Base-by-base conservation (phyloP, 1,284 basidiomycete genomes). In the Cryptococcus sp. region DNA sequence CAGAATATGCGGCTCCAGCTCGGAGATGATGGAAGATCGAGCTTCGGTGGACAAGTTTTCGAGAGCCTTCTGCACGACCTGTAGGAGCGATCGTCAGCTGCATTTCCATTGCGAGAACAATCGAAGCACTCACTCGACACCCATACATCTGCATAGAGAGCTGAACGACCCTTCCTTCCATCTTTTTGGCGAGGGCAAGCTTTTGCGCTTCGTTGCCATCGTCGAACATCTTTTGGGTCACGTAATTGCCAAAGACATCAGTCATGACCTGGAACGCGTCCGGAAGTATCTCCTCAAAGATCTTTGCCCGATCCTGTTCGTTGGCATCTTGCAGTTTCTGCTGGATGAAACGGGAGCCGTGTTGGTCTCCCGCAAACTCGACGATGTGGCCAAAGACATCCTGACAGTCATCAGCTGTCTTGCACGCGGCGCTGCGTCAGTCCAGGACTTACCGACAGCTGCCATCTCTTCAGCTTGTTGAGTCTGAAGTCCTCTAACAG, bases 201-300 rank as follows among this genome's bases (percentile, higher is more conserved):
- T 88, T 89, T 73, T 95, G 93, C 15, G 81, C 79, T 59, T 85
- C 83, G 17, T 87, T 88, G 23, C 95, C 93, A 70, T 89, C 84
- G 75, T 99, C 95, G 67, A 98, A 89, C 68, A 98, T 79, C 79
- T 97, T 97, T 78, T 99, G 95, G 58, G 97, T 87, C 69, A 90
- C 87, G 80, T 97, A 99, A 81, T 99, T 99, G 58, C 95, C 95
- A 74, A 97, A 99, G 44, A 98, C 92, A 72, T 98, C 93, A 64
- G 89, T 89, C 72, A 95, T 91, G 55, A 99, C 83, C 61, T 87
- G 84, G 49, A 91, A 79, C 3, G 88, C 83, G 69, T 87, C 86
- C 13, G 93, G 91, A 45, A 91, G 83, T 63, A 98, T 89, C 79
- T 99, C 96, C 54, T 90, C 87, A 66, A 95, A 98, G n/a, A 97